These are phyloP conservation scores for Chrysanthemum seticuspe DNA, from an alignment of 129 eudicot species.

Conservation along the genomic window DNA sequence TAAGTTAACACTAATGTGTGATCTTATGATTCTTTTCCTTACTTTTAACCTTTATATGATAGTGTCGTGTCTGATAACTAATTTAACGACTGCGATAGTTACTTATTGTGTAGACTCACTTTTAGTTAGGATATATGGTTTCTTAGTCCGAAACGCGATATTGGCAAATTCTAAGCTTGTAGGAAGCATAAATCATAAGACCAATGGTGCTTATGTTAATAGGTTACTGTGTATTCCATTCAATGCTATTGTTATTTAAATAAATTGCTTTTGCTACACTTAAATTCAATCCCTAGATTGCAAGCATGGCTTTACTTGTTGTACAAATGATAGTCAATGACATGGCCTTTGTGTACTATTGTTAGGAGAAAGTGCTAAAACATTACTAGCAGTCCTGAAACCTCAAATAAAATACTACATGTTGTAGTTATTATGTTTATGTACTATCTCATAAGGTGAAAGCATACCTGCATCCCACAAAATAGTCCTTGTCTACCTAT, in stretches of 20 bases:
- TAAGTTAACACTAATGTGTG: neutral
- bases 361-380: neutral
- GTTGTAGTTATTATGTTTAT: neutral
- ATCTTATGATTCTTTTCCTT: neutral
- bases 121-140: neutral
- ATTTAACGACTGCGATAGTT: neutral
- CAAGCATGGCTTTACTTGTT: no score
- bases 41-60: constrained; percentile 3
- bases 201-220: no score
- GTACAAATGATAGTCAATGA: no score
- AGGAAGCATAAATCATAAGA: no score
- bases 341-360: no score
- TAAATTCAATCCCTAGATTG: no score
- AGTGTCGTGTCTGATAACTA: neutral
- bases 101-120: no score
- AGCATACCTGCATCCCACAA: neutral
- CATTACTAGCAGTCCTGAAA: no score
- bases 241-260: no score
- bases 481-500: neutral
- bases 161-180: neutral
- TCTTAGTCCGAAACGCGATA: neutral
- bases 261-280: no score
- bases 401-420: neutral
- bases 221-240: no score
- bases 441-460: neutral